Conservation (phyloP, 225 moss, liverwort and hornwort species). For the Physcomitrium patens region DNA sequence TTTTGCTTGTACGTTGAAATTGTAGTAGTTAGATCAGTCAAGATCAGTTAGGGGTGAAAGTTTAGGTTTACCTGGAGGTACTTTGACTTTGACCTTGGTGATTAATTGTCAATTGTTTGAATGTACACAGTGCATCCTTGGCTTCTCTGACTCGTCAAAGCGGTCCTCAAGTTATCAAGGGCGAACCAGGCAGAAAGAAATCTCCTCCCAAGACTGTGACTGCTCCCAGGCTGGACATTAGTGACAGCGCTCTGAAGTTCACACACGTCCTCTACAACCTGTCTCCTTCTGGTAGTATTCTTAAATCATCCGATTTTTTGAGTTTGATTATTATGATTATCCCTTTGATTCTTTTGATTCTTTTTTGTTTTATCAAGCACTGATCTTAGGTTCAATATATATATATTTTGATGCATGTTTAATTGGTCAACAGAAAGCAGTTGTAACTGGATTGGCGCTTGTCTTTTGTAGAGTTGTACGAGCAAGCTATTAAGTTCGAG, state of each 20-base stretch:
- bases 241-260: slow-evolving; percentile 96
- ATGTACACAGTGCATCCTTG: slow-evolving; percentile 73
- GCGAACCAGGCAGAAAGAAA: slow-evolving; percentile 79
- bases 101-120: not conserved
- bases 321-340: not conserved
- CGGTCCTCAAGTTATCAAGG: slow-evolving; percentile 92
- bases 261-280: slow-evolving; percentile 95
- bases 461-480: slow-evolving; percentile 71
- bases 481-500: slow-evolving; percentile 93
- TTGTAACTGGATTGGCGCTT: slow-evolving; percentile 5
- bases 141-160: slow-evolving; percentile 93
- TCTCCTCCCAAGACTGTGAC: slow-evolving; percentile 61
- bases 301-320: not conserved
- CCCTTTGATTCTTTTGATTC: not conserved
- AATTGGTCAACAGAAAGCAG: not conserved
- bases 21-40: not conserved
- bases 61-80: too few species aligned
- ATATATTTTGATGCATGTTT: not conserved
- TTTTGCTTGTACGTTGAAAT: too few species aligned
- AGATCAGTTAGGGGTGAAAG: not conserved
- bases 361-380: too few species aligned
- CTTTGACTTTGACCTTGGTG: too few species aligned
- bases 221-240: slow-evolving; percentile 72
- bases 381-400: too few species aligned
- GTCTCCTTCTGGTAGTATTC: slow-evolving; percentile 77